Conservation (phyloP, 1,284 basidiomycete species). For the Sporisorium scitamineum region DNA sequence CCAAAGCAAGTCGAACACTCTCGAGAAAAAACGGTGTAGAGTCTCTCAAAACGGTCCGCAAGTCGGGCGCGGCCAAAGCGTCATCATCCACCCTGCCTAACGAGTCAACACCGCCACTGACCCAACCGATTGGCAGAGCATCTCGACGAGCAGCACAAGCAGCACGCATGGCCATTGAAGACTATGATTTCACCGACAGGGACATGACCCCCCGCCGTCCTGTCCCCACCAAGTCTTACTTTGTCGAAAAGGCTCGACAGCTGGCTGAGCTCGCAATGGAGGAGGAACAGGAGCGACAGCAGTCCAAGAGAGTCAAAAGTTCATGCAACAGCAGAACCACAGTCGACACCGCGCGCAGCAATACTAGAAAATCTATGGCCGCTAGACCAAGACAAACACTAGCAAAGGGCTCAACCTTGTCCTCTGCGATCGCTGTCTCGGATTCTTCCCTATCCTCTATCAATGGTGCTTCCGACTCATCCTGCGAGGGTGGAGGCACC, state of each 20-base stretch:
- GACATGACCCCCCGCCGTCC: constrained; percentile 48
- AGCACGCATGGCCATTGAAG: constrained; percentile 39
- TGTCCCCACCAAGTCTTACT: constrained; percentile 46
- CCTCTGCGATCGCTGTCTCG: constrained; percentile 13
- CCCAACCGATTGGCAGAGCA: constrained; percentile 15
- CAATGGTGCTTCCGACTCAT: constrained; percentile 15
- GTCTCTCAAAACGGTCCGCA: constrained; percentile 14
- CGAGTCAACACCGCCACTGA: constrained; percentile 28
- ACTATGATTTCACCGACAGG: constrained; percentile 48
- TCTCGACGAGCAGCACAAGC: constrained; percentile 44
- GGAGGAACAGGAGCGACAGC: constrained; percentile 11
- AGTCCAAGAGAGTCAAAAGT: not conserved
- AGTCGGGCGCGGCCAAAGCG: not conserved
- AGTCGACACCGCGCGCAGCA: not conserved
- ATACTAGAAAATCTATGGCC: constrained; percentile 21
- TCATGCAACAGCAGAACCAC: not conserved
- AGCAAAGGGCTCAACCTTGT: not conserved
- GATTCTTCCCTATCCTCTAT: constrained; percentile 27
- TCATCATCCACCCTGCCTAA: not conserved
- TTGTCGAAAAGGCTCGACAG: constrained; percentile 38
- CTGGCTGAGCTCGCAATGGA: constrained; percentile 26
- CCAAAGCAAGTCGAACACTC: constrained; percentile 5
- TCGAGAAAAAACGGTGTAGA: not conserved
- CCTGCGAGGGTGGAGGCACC: constrained; percentile 18
- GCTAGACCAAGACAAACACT: constrained; percentile 14